phyloP scores from a whole-genome alignment of 192 early-diverging fungal species.

The Rhizophagus clarus region DNA sequence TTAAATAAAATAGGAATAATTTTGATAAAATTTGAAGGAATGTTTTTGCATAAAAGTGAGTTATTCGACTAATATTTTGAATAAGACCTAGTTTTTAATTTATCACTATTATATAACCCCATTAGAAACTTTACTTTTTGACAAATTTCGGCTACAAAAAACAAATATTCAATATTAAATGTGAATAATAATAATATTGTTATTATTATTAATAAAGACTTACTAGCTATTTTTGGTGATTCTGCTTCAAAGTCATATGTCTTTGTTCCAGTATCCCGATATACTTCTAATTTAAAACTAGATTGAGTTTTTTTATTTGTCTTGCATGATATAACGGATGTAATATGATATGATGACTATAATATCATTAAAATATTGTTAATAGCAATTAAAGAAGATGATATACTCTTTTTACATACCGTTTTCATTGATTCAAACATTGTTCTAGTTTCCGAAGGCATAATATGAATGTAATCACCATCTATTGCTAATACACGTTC shows the following conservation, averaged over 20 bases:
- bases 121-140: slow-evolving; percentile 18
- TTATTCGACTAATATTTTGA: neutral
- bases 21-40: neutral
- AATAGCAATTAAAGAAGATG: slow-evolving; percentile 23
- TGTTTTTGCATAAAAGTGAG: neutral
- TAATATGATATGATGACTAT: slow-evolving; percentile 66
- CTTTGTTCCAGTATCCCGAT: slow-evolving; percentile 67
- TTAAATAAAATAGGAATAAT: neutral
- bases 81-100: neutral
- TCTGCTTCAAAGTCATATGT: slow-evolving; percentile 80
- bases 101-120: slow-evolving; percentile 20
- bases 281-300: slow-evolving; percentile 70
- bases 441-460: slow-evolving; percentile 74
- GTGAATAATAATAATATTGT: neutral
- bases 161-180: neutral
- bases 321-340: slow-evolving; percentile 64
- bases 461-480: slow-evolving; percentile 90
- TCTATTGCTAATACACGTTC: slow-evolving; percentile 91
- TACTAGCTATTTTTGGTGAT: slow-evolving; percentile 65
- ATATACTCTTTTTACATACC: slow-evolving; percentile 39
- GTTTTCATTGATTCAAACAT: slow-evolving; percentile 86
- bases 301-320: slow-evolving; percentile 67
- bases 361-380: neutral
- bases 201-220: slow-evolving; percentile 6
- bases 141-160: slow-evolving; percentile 15